Evolutionary conservation across 2,329 filamentous ascomycete species (phyloP), one percentile per base, ranked within the genome.

Genomic region (Stagonosporopsis cucurbitacearum): DNA sequence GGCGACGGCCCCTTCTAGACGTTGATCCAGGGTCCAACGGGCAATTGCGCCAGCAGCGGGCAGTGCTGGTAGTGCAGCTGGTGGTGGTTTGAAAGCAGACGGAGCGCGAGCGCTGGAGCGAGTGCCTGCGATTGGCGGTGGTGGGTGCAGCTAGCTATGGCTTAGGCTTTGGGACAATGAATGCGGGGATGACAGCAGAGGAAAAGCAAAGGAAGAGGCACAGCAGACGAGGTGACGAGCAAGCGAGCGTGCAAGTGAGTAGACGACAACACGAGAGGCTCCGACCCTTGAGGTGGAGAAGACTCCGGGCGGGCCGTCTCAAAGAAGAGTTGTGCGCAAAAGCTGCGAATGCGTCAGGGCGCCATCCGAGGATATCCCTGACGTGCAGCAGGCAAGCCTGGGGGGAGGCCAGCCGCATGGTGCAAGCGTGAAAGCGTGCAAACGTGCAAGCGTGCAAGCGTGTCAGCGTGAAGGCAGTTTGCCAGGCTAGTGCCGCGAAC

Each of bases 31-130:
- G 46, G 54, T 53, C 44, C 32, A 17, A 47, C 19, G 37, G 39
- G 50, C 49, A 44, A 47, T 42, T 47, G 48, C 42, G 28, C 28
- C 51, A 35, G 41, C 50, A 35, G 52, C 25, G 39, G 52, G 37
- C 52, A 44, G 57, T 62, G 58, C 50, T 32, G 30, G 53, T 43
- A 28, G 47, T n/a, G n/a, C n/a, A n/a, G n/a, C n/a, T n/a, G n/a
- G n/a, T n/a, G n/a, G n/a, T n/a, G n/a, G n/a, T n/a, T 22, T 45
- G 57, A 48, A 51, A 48, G 54, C 39, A 25, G 53, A 55, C 55
- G 57, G 50, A 51, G 35, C 30, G 43, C 33, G 46, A 41, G 48
- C 28, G 39, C 42, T 48, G 42, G 44, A 46, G 39, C 22, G 32
- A 13, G 50, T 26, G 51, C 20, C 39, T 37, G 43, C 30, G 47